phyloP scores from a whole-genome alignment of 2,329 filamentous ascomycete genomes.

The Penicillium sp. region DNA sequence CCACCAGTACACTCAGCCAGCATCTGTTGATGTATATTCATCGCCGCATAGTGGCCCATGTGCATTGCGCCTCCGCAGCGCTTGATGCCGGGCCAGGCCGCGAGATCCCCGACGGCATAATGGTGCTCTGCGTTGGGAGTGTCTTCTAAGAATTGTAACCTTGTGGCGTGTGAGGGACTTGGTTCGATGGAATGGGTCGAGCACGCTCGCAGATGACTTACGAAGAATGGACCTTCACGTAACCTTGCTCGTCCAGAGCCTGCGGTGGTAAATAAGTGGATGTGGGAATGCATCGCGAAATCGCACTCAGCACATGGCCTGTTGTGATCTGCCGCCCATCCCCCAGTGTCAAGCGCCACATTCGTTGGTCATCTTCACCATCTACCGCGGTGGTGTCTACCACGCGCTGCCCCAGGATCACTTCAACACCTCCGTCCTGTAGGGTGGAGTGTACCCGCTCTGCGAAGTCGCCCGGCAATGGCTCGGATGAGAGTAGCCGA shows the following conservation, averaged over 20 bases:
- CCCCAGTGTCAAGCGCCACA: constrained; percentile 55
- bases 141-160: constrained; percentile 56
- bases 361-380: constrained; percentile 15
- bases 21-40: constrained; percentile 68
- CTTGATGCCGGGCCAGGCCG: constrained; percentile 75
- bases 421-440: constrained; percentile 60
- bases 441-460: constrained; percentile 61
- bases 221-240: constrained; percentile 63
- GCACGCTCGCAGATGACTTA: constrained; percentile 2
- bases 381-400: constrained; percentile 24
- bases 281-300: constrained; percentile 64
- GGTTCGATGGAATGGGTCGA: not conserved
- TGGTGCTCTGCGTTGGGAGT: constrained; percentile 62
- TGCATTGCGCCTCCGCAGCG: constrained; percentile 75
- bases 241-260: constrained; percentile 64
- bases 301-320: constrained; percentile 68
- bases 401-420: constrained; percentile 31
- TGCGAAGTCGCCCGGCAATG: constrained; percentile 67
- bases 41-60: constrained; percentile 66
- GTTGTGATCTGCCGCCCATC: constrained; percentile 62
- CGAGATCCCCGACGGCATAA: constrained; percentile 70
- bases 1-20: constrained; percentile 44
- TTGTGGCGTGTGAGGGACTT: constrained; percentile 26
- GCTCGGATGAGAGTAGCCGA: constrained; percentile 71
- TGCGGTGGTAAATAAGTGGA: constrained; percentile 62